Evolutionary conservation across 2,329 filamentous ascomycete species (phyloP), one percentile per base, ranked within the genome.

Genomic region (Aspergillus ruber): DNA sequence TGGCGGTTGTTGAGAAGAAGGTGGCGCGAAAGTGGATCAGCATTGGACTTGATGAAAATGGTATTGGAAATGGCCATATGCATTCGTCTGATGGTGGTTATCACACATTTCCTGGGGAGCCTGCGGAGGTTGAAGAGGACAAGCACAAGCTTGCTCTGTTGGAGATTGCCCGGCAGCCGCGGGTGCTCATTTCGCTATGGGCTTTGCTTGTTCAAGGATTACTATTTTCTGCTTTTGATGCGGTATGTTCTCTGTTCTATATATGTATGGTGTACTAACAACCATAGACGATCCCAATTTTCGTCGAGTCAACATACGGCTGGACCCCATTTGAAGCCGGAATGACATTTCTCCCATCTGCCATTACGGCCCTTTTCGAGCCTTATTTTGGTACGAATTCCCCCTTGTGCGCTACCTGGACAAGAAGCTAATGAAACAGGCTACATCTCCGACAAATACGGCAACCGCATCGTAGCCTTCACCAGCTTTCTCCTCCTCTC

Each of bases 1-100:
- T 82, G 0, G 59, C 80, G 4, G 72, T 85, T 45, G 73, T 85
- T n/a, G 82, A 85, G 63, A 83, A 82, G 63, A 81, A 79, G 58
- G 71, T 74, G 1, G 80, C 80, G 3, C 52, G 53, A 10, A 55
- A 61, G 17, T 63, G 67, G 42, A 42, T 17, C 12, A 43, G 36
- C 20, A 43, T 59, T 5, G 25, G 9, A 12, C 25, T 12, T 4
- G 25, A 29, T 2, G 25, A 29, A 27, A 27, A 27, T 27, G 25
- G 25, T 2, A 3, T 67, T 69, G 4, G 6, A 2, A 35, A 35
- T 35, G n/a, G 33, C n/a, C 33, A 35, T 17, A n/a, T n/a, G 5
- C 13, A 35, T 35, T n/a, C 17, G 68, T 6, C 72, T 13, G 72
- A 54, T 62, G 73, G 10, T 73, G 77, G 57, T 74, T 75, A 6